A percentile compares a stretch with the other conserved stretches of the same genome.
Conservation (phyloP, 257 asterid genomes). For the Osmanthus fragrans region DNA sequence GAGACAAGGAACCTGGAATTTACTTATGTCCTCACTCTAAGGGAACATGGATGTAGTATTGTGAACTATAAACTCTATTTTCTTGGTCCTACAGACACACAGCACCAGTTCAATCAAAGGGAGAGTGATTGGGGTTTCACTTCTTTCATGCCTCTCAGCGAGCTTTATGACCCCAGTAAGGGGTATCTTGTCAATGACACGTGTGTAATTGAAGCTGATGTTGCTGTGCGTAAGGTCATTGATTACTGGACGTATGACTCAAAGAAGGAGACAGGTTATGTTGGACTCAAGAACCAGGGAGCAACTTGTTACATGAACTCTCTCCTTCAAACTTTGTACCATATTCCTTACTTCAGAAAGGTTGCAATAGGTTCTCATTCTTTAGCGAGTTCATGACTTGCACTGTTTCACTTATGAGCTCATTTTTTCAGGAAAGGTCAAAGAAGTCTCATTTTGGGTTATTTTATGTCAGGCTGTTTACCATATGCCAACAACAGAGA, state of each 20-base stretch:
- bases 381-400: conserved; percentile 21
- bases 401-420: conserved; percentile 14
- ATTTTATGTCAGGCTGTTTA: conserved; percentile 79
- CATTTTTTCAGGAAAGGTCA: conserved; percentile 20
- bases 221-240: conserved; percentile 87
- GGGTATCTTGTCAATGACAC: conserved; percentile 89
- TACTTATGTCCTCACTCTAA: conserved; percentile 10
- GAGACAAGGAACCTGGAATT: conserved; percentile 13
- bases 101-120: conserved; percentile 92
- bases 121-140: conserved; percentile 99
- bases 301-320: conserved; percentile 99
- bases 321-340: conserved; percentile 90
- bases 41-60: conserved; percentile 7
- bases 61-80: conserved; percentile 12
- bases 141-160: conserved; percentile 92
- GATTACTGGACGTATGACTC: conserved; percentile 98
- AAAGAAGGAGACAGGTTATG: conserved; percentile 94
- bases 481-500: conserved; percentile 99
- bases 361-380: conserved; percentile 36
- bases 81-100: conserved; percentile 69
- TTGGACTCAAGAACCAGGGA: conserved; percentile 99
- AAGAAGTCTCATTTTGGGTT: conserved; percentile 29
- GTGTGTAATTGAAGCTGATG: conserved; percentile 88
- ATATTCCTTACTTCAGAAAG: conserved; percentile 97
- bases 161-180: conserved; percentile 84